Evolutionary conservation across 2,329 filamentous ascomycete species (phyloP), one percentile per base, ranked within the genome.

Genomic region (Fusarium sp.): DNA sequence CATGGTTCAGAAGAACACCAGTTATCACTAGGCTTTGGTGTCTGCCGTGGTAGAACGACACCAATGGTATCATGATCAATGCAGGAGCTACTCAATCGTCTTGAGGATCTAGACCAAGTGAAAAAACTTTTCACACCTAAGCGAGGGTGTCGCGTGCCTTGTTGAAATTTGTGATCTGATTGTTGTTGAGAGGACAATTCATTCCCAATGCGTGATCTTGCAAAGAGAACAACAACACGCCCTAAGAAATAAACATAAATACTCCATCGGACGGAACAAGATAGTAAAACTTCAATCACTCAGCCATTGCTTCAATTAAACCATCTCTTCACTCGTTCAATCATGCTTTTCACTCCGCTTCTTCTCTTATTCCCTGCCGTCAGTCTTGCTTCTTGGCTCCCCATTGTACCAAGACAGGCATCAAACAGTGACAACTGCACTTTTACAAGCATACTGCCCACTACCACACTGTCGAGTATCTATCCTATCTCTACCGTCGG

Each of bases 291-390:
- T 15, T 0, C 1, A 44, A 7, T 15, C 50, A 33, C 41, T 22
- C 11, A 43, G 3, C 27, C 41, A 41, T 14, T 20, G 7, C 40
- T 62, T 39, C 56, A 43, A 47, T 67, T 56, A 57, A 25, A 10
- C 33, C 33, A 41, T 14, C 25, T 7, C 40, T 62, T 44, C 56
- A 43, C 56, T 67, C 62, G 37, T 62, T 9, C 66, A 57, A 57
- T 20, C 22, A 66, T 67, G 64, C 14, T 66, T 10, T 14, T 57
- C 47, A 20, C 56, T 45, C 23, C 40, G 17, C 43, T 67, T 56
- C 3, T 62, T 56, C 14, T 66, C 44, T 9, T 62, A 9, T 7
- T 67, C 9, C 62, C 64, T 6, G 43, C 51, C 4, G 51, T 32
- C 8, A 37, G 33, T 27, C 46, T 56, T n/a, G 64, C 62, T 13